Base-by-base conservation (phyloP, 495 filamentous ascomycete species). In the Massariosphaeria phaeospora region DNA sequence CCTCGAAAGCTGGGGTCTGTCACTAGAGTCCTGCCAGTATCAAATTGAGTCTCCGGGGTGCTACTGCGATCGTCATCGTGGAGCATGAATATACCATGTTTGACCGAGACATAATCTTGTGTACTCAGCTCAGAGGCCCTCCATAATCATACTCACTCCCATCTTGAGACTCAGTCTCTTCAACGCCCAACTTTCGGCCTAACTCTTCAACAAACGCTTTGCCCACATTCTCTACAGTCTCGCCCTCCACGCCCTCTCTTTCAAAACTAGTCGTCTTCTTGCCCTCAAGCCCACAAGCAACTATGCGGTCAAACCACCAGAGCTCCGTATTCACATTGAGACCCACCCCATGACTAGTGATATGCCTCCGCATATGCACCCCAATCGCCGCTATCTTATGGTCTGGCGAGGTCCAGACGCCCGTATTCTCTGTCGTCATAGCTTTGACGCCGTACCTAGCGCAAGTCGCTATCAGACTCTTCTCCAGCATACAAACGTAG, bases 351-450 rank as follows among this genome's bases (percentile, higher is more conserved):
- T 89, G 86, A 64, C 84, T 86, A n/a, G 81, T 87, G 33, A 98
- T 80, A 70, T 93, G 80, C 40, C 91, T 72, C 11, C 88, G 72
- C 52, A 96, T 72, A 76, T 96, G 91, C 23, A 98, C 87, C 2
- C 93, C 93, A 5, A 98, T 71, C 2, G 89, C 88, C 2, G 87
- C 85, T 52, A 98, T 88, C 75, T 98, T 98, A 18, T 61, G 57
- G 35, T 64, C 61, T 3, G 39, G 40, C 2, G 47, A 48, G 4
- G 52, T 57, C 61, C 93, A 98, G 10, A 97, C 89, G 0, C 93
- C 93, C 10, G 91, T 89, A 65, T 96, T 82, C 20, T 80, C 77
- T 0, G 84, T 89, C n/a, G 78, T 76, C 29, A 78, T 68, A 0
- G 80, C 79, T 10, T 67, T 49, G 9, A 97, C 71, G 8, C 80